A percentile compares a stretch with the other conserved stretches of the same genome.
These are phyloP conservation scores for Neolecta irregularis DNA, from an alignment of 1,139 yeast genomes.

Conservation along the genomic window DNA sequence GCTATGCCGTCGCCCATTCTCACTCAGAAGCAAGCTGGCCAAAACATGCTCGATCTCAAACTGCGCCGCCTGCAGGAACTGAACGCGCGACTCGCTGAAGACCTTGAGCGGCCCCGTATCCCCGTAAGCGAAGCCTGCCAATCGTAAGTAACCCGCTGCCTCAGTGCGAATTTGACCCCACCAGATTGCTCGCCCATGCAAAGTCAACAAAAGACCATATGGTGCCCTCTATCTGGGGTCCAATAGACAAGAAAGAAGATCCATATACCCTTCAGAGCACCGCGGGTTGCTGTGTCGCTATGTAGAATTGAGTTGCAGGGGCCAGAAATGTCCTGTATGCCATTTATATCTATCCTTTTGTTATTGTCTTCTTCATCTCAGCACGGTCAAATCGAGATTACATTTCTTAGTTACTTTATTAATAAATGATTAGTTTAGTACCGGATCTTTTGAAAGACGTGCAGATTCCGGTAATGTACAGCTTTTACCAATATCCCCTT, in stretches of 20 bases:
- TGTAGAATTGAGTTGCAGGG: too few relatives aligned
- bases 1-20: too few relatives aligned
- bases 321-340: too few relatives aligned
- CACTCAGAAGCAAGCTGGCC: too few relatives aligned
- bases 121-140: conserved; percentile 16
- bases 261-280: conserved; percentile 14
- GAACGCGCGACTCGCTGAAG: conserved; percentile 14
- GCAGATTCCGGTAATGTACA: too few relatives aligned
- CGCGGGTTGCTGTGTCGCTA: conserved; percentile 10
- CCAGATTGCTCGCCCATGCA: conserved; percentile 14
- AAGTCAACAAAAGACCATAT: conserved; percentile 16
- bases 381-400: too few relatives aligned
- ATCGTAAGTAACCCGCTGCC: conserved; percentile 9
- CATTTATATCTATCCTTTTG: too few relatives aligned
- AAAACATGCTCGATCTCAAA: conserved; percentile 16
- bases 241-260: conserved; percentile 15
- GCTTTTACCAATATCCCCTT: too few relatives aligned
- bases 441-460: too few relatives aligned
- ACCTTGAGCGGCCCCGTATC: conserved; percentile 16
- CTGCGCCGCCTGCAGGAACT: conserved; percentile 15
- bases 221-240: conserved; percentile 17
- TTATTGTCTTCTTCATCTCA: too few relatives aligned
- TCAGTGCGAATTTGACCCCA: background rate
- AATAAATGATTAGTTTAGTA: too few relatives aligned
- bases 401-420: too few relatives aligned